A percentile compares a stretch with the other conserved stretches of the same genome.
Evolutionary conservation across 345 rosid species (phyloP).

Genomic region (Aethionema arabicum): DNA sequence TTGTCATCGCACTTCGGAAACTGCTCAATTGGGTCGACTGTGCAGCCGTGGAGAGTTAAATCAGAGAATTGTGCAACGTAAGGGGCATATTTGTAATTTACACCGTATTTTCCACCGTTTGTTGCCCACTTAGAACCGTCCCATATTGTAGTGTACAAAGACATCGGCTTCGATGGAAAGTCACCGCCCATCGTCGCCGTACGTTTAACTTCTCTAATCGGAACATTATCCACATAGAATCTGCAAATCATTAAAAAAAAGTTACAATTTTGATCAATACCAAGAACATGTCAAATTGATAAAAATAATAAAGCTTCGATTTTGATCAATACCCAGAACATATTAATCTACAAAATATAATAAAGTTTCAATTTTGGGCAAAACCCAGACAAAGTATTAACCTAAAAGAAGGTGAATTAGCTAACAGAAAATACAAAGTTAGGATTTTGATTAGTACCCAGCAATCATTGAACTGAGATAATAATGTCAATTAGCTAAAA

Average conservation of each 20-base stretch:
- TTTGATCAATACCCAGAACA: slow-evolving; percentile 10
- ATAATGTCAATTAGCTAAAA: neutral
- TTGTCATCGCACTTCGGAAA: slow-evolving; percentile 51
- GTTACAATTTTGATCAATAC: slow-evolving; percentile 6
- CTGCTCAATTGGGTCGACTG: slow-evolving; percentile 77
- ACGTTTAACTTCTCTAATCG: slow-evolving; percentile 77
- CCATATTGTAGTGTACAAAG: slow-evolving; percentile 93
- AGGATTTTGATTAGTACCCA: neutral
- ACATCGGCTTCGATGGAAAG: slow-evolving; percentile 95
- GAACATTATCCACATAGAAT: slow-evolving; percentile 74
- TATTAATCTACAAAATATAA: neutral
- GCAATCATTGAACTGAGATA: neutral
- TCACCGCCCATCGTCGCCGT: slow-evolving; percentile 74
- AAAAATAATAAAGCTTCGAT: neutral
- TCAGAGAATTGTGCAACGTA: slow-evolving; percentile 62
- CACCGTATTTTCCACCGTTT: slow-evolving; percentile 88
- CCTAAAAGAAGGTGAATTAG: neutral
- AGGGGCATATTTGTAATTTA: slow-evolving; percentile 94
- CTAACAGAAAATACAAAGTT: neutral
- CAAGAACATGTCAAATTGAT: neutral
- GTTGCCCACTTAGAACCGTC: slow-evolving; percentile 98
- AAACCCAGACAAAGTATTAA: too few relatives aligned
- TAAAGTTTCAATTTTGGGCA: too few relatives aligned
- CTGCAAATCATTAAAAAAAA: slow-evolving; percentile 41
- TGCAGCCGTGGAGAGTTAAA: slow-evolving; percentile 78